These are phyloP conservation scores for Colletotrichum paranaense DNA, from an alignment of 2,329 filamentous ascomycete species.

Conservation along the genomic window DNA sequence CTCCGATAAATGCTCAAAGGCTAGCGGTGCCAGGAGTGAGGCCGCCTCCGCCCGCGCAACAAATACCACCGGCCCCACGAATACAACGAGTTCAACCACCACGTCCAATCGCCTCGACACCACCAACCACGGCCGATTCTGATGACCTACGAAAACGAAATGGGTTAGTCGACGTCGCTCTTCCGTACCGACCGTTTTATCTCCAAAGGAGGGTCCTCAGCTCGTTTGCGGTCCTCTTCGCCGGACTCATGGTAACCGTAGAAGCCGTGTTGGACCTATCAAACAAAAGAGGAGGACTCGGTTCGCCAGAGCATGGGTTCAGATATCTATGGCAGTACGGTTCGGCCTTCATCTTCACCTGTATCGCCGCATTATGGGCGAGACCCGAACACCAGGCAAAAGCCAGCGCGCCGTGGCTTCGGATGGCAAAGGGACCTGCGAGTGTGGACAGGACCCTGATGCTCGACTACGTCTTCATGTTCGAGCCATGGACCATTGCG, in stretches of 20 bases:
- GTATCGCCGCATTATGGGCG: constrained; percentile 47
- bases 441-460: constrained; percentile 47
- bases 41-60: neutral
- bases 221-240: constrained; percentile 44
- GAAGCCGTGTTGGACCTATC: constrained; percentile 47
- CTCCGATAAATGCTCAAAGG: neutral
- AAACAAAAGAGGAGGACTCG: constrained; percentile 43
- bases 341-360: constrained; percentile 46
- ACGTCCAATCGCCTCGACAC: neutral
- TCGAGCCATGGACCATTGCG: constrained; percentile 42
- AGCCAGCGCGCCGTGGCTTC: constrained; percentile 50
- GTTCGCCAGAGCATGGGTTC: constrained; percentile 38
- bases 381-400: constrained; percentile 54
- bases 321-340: constrained; percentile 52
- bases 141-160: constrained; percentile 16
- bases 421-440: constrained; percentile 44
- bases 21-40: constrained; percentile 9
- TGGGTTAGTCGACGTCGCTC: constrained; percentile 41
- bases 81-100: neutral
- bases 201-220: constrained; percentile 46
- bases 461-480: constrained; percentile 49
- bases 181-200: constrained; percentile 50
- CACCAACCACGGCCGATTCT: neutral
- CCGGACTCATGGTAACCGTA: constrained; percentile 42
- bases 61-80: neutral